Evolutionary conservation across 257 asterid species (phyloP), one percentile per base, ranked within the genome.

Genomic region (Fraxinus americana): DNA sequence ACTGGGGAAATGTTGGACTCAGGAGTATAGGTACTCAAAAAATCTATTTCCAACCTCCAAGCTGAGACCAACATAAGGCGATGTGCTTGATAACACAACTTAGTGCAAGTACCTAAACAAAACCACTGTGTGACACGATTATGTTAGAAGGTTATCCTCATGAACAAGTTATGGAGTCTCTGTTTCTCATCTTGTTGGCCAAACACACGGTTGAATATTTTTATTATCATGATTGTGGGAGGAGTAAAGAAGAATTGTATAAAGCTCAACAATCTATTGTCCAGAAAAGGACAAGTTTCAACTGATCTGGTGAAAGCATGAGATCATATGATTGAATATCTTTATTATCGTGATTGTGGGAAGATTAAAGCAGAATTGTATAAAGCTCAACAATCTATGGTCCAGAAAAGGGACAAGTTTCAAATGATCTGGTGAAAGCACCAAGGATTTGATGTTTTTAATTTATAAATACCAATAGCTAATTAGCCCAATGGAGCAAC

Each of bases 401-500:
- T 16, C 59, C 21, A 16, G 59, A 48, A 48, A 48, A 48, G 4
- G 21, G 59, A 48, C 59, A 16, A 16, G 59, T 48, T 48, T 74
- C 36, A 41, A 54, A 65, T 67, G 17, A 25, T 63, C 61, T 41
- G 11, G 23, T 16, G 67, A 29, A 50, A 80, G 63, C 23, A 50
- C 70, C 43, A 63, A 16, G 66, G 29, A 45, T 30, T 59, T 12
- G 39, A 48, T 57, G 48, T 54, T 25, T 25, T 38, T n/a, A 78
- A 43, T 36, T 23, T 36, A 14, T 77, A 23, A 76, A 77, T 75
- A 72, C 71, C 75, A 68, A 25, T 63, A 69, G 61, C 72, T 67
- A 21, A 45, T 65, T 35, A 72, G 54, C 71, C 73, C 19, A 71
- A 39, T 80, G 81, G 54, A 54, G 21, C 16, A 57, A 67, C 38